Percentiles rank a stretch among this genome's conserved stretches.
Conservation (phyloP, 106 monocot species). For the Dendrobium nobile region DNA sequence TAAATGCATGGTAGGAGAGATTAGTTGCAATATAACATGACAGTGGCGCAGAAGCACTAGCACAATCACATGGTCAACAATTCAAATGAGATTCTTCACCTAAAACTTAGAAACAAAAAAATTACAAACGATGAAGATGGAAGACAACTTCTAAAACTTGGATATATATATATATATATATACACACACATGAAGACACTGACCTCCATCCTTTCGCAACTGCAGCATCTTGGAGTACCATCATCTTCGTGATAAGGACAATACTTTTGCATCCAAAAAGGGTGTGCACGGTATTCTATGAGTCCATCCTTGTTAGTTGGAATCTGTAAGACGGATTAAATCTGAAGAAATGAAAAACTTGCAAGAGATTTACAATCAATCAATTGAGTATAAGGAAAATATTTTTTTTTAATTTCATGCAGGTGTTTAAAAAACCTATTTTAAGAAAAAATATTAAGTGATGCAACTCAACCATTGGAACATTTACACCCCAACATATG, state of each 20-base stretch:
- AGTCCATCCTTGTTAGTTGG: conserved; percentile 65
- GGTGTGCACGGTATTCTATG: conserved; percentile 85
- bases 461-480: no score
- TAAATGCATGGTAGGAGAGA: neutral
- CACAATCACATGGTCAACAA: neutral
- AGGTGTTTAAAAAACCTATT: no score
- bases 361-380: no score
- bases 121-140: neutral
- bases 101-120: neutral
- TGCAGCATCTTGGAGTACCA: conserved; percentile 82
- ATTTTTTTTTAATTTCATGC: no score
- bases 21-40: no score
- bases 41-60: no score
- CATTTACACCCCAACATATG: no score
- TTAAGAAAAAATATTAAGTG: no score
- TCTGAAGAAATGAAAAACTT: no score
- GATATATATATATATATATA: no score
- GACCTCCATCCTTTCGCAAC: conserved; percentile 95
- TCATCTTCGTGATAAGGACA: conserved; percentile 80
- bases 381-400: no score
- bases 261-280: conserved; percentile 90
- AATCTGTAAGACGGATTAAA: conserved; percentile 37
- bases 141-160: neutral
- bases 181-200: neutral
- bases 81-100: neutral